Evolutionary conservation across 2,329 filamentous ascomycete genomes (phyloP).

Genomic region (Sclerotinia minor): DNA sequence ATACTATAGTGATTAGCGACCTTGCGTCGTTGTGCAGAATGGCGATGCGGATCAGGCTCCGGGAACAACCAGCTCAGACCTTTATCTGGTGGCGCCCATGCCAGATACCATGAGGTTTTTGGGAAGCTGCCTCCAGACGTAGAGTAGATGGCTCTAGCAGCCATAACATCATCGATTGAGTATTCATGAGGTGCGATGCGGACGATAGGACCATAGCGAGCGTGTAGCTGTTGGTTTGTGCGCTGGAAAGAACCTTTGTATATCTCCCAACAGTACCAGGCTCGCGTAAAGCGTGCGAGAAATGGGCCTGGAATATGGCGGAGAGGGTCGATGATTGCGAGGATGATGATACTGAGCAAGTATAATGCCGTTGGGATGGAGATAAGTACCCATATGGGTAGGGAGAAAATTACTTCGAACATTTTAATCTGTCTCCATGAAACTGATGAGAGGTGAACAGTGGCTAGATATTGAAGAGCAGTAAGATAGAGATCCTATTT

Average conservation of each 20-base stretch:
- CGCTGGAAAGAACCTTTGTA: constrained; percentile 29
- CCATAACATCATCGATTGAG: constrained; percentile 47
- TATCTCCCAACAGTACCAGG: constrained; percentile 46
- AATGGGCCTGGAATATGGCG: constrained; percentile 49
- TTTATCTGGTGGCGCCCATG: constrained; percentile 34
- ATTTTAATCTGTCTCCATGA: neutral
- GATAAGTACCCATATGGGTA: constrained; percentile 10
- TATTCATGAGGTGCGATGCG: constrained; percentile 53
- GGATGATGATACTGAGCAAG: neutral
- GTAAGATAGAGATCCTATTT: neutral
- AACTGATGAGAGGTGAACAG: neutral
- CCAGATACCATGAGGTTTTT: constrained; percentile 33
- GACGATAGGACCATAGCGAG: constrained; percentile 50
- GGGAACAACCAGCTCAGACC: constrained; percentile 39
- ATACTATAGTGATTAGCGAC: constrained; percentile 51
- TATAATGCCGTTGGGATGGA: constrained; percentile 4
- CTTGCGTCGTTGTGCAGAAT: constrained; percentile 45
- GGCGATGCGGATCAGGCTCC: constrained; percentile 43
- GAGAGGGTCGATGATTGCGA: constrained; percentile 35
- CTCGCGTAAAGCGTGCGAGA: constrained; percentile 46
- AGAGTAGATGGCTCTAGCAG: constrained; percentile 47
- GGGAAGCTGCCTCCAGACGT: constrained; percentile 39
- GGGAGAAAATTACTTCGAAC: constrained; percentile 1
- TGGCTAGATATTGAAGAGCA: neutral
- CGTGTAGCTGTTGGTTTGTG: constrained; percentile 43